Percentiles rank a stretch among this genome's conserved stretches.
Evolutionary conservation across 2,329 filamentous ascomycete genomes (phyloP).

Genomic region (Calonectria naviculata): DNA sequence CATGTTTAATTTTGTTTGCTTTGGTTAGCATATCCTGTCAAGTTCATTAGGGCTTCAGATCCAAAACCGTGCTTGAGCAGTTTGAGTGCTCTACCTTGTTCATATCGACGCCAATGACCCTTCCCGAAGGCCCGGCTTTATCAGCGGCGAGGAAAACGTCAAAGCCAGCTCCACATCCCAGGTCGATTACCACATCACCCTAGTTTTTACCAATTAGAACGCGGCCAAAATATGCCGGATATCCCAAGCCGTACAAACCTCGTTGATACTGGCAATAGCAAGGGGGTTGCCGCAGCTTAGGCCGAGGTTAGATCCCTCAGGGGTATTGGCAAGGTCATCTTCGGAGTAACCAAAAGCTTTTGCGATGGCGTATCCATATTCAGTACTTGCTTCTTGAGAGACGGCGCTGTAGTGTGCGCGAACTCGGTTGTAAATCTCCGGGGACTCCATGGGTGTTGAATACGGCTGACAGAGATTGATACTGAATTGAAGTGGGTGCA

Average conservation of each 20-base stretch:
- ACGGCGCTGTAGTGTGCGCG: conserved; percentile 49
- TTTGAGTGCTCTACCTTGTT: conserved; percentile 59
- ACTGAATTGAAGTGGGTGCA: too few relatives aligned
- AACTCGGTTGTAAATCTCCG: conserved; percentile 49
- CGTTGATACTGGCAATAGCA: conserved; percentile 57
- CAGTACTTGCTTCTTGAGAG: conserved; percentile 38
- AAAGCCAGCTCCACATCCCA: conserved; percentile 68
- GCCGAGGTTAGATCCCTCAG: conserved; percentile 61
- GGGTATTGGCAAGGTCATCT: conserved; percentile 56
- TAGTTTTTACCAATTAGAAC: conserved; percentile 34
- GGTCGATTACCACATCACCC: conserved; percentile 68
- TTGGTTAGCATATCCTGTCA: conserved; percentile 64
- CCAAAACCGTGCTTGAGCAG: not conserved
- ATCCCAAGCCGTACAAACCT: conserved; percentile 44
- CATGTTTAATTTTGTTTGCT: conserved; percentile 57
- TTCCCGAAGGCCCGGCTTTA: conserved; percentile 60
- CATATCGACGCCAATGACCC: conserved; percentile 69
- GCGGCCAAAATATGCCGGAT: not conserved
- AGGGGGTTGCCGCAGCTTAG: conserved; percentile 66
- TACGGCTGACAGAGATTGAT: too few relatives aligned
- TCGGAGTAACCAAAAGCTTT: conserved; percentile 64
- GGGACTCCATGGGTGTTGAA: conserved; percentile 38
- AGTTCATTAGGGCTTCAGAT: not conserved
- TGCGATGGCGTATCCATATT: conserved; percentile 55
- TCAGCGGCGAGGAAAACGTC: conserved; percentile 66